phyloP scores from a whole-genome alignment of 192 early-diverging fungal genomes.

The Chytriomyces sp. region DNA sequence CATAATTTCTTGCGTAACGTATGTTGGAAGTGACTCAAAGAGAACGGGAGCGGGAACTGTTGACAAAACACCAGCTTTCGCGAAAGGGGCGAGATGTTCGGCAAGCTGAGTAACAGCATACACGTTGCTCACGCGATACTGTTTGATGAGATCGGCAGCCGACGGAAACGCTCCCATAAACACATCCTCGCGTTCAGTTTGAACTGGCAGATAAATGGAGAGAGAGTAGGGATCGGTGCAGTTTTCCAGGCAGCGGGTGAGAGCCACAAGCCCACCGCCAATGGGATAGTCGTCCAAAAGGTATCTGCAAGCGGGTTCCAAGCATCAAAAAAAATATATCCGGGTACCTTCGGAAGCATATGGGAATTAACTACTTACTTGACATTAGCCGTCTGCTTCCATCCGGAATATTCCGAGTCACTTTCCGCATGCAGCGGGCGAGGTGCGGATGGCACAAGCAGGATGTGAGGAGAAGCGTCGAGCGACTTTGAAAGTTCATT shows the following conservation, averaged over 20 bases:
- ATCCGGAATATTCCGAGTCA: conserved; percentile 47
- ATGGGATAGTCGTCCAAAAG: conserved; percentile 41
- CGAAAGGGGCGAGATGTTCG: neutral
- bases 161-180: conserved; percentile 43
- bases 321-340: neutral
- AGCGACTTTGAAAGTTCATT: conserved; percentile 2
- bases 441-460: conserved; percentile 45
- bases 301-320: neutral
- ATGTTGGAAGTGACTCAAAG: conserved; percentile 15
- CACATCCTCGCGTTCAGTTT: conserved; percentile 43
- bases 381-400: conserved; percentile 45
- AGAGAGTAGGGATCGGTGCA: conserved; percentile 16
- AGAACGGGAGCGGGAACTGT: conserved; percentile 1
- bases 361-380: conserved; percentile 28
- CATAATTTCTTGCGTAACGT: conserved; percentile 1
- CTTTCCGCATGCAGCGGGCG: conserved; percentile 37
- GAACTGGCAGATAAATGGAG: conserved; percentile 41
- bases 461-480: neutral
- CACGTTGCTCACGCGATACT: conserved; percentile 30
- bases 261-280: conserved; percentile 38
- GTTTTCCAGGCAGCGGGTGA: conserved; percentile 5
- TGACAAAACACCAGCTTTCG: neutral
- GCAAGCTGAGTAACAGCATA: conserved; percentile 14
- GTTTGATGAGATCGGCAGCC: neutral
- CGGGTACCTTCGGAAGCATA: neutral